Base-by-base conservation (phyloP, 495 filamentous ascomycete genomes). In the Trichoderma gamsii region DNA sequence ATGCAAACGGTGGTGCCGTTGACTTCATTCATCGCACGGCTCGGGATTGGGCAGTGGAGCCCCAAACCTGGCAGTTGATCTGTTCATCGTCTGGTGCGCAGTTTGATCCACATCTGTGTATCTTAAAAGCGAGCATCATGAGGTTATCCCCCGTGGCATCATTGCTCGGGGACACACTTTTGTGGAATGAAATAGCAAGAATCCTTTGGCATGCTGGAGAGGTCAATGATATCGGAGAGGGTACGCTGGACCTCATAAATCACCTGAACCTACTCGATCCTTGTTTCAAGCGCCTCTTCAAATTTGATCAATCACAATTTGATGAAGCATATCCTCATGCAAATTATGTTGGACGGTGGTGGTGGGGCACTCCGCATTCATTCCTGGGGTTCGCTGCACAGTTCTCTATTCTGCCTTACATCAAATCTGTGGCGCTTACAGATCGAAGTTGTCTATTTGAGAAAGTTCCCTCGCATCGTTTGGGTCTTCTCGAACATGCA, bases 1-100 rank as follows among this genome's bases (percentile, higher is more conserved):
- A 16, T 44, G 9, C 6, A 44, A 44, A 32, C 25, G 7, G 41
- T 35, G 63, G 27, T 9, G 1, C 35, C 16, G 63, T 64, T 41
- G 25, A 64, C 27, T 64, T 64, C 63, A 64, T 64, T 4, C 63
- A 64, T 21, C 63, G 63, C 4, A 64, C 63, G 9, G 63, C 63
- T 64, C 25, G 63, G 41, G 63, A 64, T 29, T 64, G 25, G 63
- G 63, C 41, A 1, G 29, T 18, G 6, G 0, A 64, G 8, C 63
- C 63, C 11, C 25, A 32, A 9, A 41, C 6, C 35, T 35, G 63
- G 63, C 2, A 44, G 41, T 44, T 7, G 41, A 44, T 44, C 41
- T 44, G 41, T 44, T 44, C 41, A 1, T 44, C 41, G 6, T 29
- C 29, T 29, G 15, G 6, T 44, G 15, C 41, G 1, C 41, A 44